A percentile compares a stretch with the other conserved stretches of the same genome.
Evolutionary conservation across 768 basidiomycete genomes (phyloP).

Genomic region (Infundibulicybe gibba): DNA sequence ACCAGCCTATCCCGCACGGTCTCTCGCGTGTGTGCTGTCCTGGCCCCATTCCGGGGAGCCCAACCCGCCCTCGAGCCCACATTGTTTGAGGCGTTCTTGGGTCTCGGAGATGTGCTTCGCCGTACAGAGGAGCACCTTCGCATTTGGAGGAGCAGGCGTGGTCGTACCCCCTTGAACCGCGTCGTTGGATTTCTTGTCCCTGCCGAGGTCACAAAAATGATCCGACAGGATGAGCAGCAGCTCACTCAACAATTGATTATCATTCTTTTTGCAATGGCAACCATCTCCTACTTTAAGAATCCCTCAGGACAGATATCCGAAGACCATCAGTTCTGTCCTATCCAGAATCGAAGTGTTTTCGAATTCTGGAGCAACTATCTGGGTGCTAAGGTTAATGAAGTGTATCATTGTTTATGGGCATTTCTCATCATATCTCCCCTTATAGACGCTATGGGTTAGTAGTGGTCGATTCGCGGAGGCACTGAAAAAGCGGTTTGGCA

Average conservation of each 20-base stretch:
- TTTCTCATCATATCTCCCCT: neutral
- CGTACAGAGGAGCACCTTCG: slow-evolving; percentile 12
- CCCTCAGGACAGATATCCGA: neutral
- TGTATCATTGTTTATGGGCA: neutral
- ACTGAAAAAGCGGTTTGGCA: slow-evolving; percentile 7
- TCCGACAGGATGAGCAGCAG: slow-evolving; percentile 18
- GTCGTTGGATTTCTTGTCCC: slow-evolving; percentile 17
- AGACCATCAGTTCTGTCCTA: neutral
- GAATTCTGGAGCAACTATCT: slow-evolving; percentile 19
- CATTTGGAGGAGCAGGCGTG: too few relatives aligned
- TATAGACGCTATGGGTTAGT: too few relatives aligned
- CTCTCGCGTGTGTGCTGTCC: slow-evolving; percentile 7
- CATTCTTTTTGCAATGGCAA: slow-evolving; percentile 12
- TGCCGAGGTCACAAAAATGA: slow-evolving; percentile 8
- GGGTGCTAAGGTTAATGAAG: slow-evolving; percentile 15
- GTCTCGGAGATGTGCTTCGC: slow-evolving; percentile 12
- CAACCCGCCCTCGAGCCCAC: slow-evolving; percentile 8
- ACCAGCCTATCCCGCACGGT: slow-evolving; percentile 7
- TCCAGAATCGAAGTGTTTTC: slow-evolving; percentile 8
- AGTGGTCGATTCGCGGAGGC: slow-evolving; percentile 5
- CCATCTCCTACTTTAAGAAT: neutral
- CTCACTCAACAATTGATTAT: slow-evolving; percentile 18
- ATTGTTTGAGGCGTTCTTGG: slow-evolving; percentile 11
- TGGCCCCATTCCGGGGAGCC: slow-evolving; percentile 8
- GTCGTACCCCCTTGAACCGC: slow-evolving; percentile 1